phyloP scores from a whole-genome alignment of 2,329 filamentous ascomycete genomes.

The Talaromyces marneffei region DNA sequence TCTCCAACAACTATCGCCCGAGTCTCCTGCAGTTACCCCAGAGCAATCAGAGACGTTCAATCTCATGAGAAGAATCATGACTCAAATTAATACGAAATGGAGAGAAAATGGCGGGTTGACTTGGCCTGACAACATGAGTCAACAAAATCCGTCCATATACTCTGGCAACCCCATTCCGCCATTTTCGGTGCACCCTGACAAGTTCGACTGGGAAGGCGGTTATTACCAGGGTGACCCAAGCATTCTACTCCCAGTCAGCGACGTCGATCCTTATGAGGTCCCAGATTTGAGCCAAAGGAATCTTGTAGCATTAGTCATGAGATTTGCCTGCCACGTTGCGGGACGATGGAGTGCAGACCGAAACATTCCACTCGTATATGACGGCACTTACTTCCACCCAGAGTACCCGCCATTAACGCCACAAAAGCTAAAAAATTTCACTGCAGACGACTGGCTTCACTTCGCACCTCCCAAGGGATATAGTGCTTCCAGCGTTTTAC shows the following conservation, averaged over 20 bases:
- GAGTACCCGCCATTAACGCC: slow-evolving; percentile 36
- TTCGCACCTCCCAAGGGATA: slow-evolving; percentile 34
- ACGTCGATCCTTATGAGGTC: slow-evolving; percentile 32
- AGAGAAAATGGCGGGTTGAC: slow-evolving; percentile 38
- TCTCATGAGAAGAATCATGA: slow-evolving; percentile 34
- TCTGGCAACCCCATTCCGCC: slow-evolving; percentile 3
- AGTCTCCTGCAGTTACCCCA: slow-evolving; percentile 20
- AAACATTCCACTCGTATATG: slow-evolving; percentile 32
- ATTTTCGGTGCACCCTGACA: slow-evolving; percentile 6
- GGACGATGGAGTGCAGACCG: slow-evolving; percentile 32
- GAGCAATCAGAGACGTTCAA: slow-evolving; percentile 33
- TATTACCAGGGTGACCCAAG: slow-evolving; percentile 39
- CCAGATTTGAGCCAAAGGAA: slow-evolving; percentile 34
- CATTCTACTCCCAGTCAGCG: slow-evolving; percentile 30
- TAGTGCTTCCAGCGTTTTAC: slow-evolving; percentile 43
- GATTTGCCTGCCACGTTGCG: slow-evolving; percentile 43
- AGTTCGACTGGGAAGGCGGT: slow-evolving; percentile 25
- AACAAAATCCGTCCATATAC: slow-evolving; percentile 4
- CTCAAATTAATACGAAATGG: slow-evolving; percentile 32
- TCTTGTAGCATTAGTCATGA: slow-evolving; percentile 48
- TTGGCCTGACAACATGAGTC: slow-evolving; percentile 17
- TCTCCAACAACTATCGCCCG: slow-evolving; percentile 18
- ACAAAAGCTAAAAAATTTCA: slow-evolving; percentile 38
- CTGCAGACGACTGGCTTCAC: slow-evolving; percentile 35
- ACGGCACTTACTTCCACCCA: slow-evolving; percentile 34